phyloP scores from a whole-genome alignment of 345 rosid species.

The Hibiscus trionum region DNA sequence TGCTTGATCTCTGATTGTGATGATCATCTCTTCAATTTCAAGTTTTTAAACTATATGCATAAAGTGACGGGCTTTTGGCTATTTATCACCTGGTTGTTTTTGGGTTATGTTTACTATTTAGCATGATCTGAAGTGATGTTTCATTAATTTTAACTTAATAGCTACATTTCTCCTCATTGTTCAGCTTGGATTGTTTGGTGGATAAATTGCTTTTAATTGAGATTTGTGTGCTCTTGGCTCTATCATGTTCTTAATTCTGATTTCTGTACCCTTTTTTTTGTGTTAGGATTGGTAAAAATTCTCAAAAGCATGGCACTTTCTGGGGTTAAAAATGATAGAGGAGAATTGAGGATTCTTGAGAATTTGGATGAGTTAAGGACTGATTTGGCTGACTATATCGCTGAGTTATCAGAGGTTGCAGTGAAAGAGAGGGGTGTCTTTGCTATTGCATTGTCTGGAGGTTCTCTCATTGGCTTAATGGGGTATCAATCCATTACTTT shows the following conservation, averaged over 20 bases:
- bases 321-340: slow-evolving; percentile 50
- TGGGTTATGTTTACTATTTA: not conserved
- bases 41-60: slow-evolving; percentile 13
- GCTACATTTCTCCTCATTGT: slow-evolving; percentile 2
- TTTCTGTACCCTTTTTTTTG: not conserved
- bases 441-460: slow-evolving; percentile 84
- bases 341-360: slow-evolving; percentile 73
- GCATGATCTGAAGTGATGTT: slow-evolving; percentile 4
- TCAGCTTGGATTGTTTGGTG: not conserved
- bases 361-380: slow-evolving; percentile 57
- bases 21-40: slow-evolving; percentile 18
- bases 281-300: slow-evolving; percentile 21
- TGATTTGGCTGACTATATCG: slow-evolving; percentile 77
- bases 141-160: not conserved
- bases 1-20: slow-evolving; percentile 11
- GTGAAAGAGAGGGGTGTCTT: slow-evolving; percentile 76
- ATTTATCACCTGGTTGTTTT: not conserved
- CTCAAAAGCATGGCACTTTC: slow-evolving; percentile 52
- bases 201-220: not conserved
- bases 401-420: slow-evolving; percentile 70
- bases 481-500: slow-evolving; percentile 35
- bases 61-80: slow-evolving; percentile 7
- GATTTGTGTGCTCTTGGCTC: slow-evolving; percentile 4
- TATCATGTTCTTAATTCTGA: not conserved
- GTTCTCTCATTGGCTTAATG: slow-evolving; percentile 67